Conservation (phyloP, 345 rosid genomes). For the Eucalyptus regnans region DNA sequence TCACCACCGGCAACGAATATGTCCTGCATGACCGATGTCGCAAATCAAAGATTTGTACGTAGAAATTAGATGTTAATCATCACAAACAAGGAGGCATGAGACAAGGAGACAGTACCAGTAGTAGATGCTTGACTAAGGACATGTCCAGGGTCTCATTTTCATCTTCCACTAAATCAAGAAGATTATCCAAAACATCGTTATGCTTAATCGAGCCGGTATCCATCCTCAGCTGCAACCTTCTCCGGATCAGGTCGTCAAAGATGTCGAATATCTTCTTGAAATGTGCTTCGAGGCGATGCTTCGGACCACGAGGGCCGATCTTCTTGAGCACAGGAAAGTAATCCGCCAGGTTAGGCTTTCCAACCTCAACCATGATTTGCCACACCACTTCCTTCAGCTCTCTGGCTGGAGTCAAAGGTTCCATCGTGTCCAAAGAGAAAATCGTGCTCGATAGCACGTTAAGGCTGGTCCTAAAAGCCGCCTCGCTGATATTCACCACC, state of each 20-base stretch:
- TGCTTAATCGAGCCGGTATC: background rate
- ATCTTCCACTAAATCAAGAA: constrained; percentile 7
- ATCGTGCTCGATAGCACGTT: background rate
- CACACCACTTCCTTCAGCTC: background rate
- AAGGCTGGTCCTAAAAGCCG: constrained; percentile 3
- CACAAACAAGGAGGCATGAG: background rate
- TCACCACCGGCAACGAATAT: background rate
- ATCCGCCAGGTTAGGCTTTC: constrained; percentile 18
- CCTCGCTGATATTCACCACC: background rate
- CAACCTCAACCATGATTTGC: constrained; percentile 1
- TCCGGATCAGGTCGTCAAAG: background rate
- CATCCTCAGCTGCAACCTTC: background rate
- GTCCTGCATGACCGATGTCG: background rate
- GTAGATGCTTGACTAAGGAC: background rate
- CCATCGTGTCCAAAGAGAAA: constrained; percentile 1
- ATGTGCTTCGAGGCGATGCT: background rate
- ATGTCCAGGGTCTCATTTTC: background rate
- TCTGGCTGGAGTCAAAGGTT: background rate
- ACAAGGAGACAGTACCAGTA: background rate
- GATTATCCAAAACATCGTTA: constrained; percentile 21
- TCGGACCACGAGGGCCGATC: constrained; percentile 7
- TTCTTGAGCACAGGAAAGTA: constrained; percentile 9
- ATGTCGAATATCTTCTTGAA: background rate
- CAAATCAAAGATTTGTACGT: background rate
- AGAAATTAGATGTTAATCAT: background rate